Evolutionary conservation across 1,284 basidiomycete genomes (phyloP), one percentile per base, ranked within the genome.

Genomic region (Puccinia polysora): DNA sequence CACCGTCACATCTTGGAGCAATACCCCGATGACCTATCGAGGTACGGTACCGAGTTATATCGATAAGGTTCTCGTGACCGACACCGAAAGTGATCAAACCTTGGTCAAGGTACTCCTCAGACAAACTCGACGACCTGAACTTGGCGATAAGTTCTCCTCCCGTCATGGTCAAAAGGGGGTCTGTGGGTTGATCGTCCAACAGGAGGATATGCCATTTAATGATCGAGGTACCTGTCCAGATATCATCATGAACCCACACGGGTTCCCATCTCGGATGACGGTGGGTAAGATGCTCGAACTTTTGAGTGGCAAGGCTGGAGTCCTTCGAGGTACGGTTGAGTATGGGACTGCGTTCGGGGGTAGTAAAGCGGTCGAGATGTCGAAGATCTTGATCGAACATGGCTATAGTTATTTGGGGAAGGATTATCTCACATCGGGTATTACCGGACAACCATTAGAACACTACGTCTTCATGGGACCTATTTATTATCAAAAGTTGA

Each of bases 251-350:
- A 99, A 99, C 80, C 96, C 96, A 2, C 96, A 99, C 81, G 96
- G 96, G 78, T 98, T 99, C 85, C 96, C 96, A 1, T 96, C 92
- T 71, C 91, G 96, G 68, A 99, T 99, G 95, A 97, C 96, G 38
- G 96, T 98, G 47, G 96, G 96, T 56, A 98, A 99, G 83, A 98
- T 99, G 96, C 96, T 99, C 73, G 96, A 99, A 81, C 84, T 97
- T 28, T 83, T 99, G 23, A 89, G 92, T n/a, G 95, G 96, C 67
- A 97, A 97, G 84, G 83, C 83, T 20, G 92, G 93, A n/a, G 91
- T 95, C 28, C 81, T 96, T 64, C 84, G 84, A 60, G 92, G 92
- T 25, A 88, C 87, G 76, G 84, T 95, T 73, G 90, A 95, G 79
- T 94, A 96, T 79, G 91, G 91, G 20, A 79, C 78, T 43, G 81